Conservation (phyloP, 768 basidiomycete genomes). For the Epithele typhae region DNA sequence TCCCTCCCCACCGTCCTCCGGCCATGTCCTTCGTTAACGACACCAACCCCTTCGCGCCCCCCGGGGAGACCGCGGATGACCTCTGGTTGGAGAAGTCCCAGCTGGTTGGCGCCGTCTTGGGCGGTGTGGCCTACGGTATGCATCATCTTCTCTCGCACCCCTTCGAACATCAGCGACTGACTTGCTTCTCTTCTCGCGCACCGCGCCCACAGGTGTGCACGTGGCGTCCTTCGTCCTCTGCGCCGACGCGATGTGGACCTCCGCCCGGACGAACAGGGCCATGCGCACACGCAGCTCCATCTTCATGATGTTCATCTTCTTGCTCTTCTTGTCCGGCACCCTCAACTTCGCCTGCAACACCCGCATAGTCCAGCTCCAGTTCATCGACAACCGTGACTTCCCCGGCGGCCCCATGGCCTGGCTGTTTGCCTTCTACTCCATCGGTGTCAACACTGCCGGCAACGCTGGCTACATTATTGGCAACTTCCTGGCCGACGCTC, state of each 20-base stretch:
- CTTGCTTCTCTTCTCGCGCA: no score
- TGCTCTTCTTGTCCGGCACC: conserved; percentile 15
- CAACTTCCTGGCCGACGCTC: conserved; percentile 12
- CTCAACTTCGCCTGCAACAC: conserved; percentile 16
- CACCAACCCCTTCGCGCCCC: not conserved
- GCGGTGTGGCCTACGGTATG: conserved; percentile 4
- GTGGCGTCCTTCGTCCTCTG: not conserved
- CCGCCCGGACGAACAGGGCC: not conserved
- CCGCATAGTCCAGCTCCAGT: conserved; percentile 14
- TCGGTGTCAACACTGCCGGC: not conserved
- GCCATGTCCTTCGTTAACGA: not conserved
- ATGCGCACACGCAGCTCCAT: conserved; percentile 8
- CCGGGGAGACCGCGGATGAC: conserved; percentile 1
- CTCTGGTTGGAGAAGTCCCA: conserved; percentile 2
- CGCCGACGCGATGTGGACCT: not conserved
- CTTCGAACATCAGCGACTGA: no score
- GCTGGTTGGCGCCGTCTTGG: conserved; percentile 1
- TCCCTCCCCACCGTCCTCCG: not conserved
- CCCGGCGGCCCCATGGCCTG: conserved; percentile 20
- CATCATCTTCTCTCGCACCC: not conserved
- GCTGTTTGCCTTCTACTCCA: not conserved
- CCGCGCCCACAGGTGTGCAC: not conserved
- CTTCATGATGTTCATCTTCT: conserved; percentile 17
- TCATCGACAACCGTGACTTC: conserved; percentile 18
- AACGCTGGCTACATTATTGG: conserved; percentile 2